Evolutionary conservation across 768 basidiomycete genomes (phyloP).

Genomic region (Kwoniella sp.): DNA sequence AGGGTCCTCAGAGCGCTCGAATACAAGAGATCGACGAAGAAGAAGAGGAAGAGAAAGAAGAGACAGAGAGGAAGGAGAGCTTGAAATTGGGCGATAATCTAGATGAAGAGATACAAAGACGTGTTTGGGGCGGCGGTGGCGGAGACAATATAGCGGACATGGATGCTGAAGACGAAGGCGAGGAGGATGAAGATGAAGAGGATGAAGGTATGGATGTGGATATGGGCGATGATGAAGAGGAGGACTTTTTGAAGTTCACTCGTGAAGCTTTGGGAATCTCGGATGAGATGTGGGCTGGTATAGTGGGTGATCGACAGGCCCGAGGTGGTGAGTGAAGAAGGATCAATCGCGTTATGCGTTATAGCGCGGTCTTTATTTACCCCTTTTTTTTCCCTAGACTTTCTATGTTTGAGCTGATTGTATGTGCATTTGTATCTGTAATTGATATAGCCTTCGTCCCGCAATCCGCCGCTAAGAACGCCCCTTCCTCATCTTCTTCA

Average conservation of each 20-base stretch:
- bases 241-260: constrained; percentile 93
- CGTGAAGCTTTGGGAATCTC: constrained; percentile 85
- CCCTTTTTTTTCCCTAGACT: too few species aligned
- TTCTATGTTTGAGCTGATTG: too few species aligned
- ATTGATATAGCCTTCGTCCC: constrained; percentile 21
- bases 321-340: constrained; percentile 80
- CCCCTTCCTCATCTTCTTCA: neutral
- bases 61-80: constrained; percentile 17
- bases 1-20: constrained; percentile 18
- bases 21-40: constrained; percentile 37
- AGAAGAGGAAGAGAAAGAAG: constrained; percentile 19
- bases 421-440: too few species aligned
- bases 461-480: neutral
- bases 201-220: constrained; percentile 62
- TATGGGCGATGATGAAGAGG: constrained; percentile 85
- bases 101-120: constrained; percentile 41
- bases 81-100: constrained; percentile 25
- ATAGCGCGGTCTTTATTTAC: neutral
- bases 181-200: constrained; percentile 66
- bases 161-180: constrained; percentile 59
- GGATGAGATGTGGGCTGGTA: constrained; percentile 86
- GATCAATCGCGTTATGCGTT: neutral
- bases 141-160: constrained; percentile 21
- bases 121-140: constrained; percentile 27
- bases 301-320: constrained; percentile 72